A percentile compares a stretch with the other conserved stretches of the same genome.
Evolutionary conservation across 257 asterid genomes (phyloP).

Genomic region (Marsdenia floribunda): DNA sequence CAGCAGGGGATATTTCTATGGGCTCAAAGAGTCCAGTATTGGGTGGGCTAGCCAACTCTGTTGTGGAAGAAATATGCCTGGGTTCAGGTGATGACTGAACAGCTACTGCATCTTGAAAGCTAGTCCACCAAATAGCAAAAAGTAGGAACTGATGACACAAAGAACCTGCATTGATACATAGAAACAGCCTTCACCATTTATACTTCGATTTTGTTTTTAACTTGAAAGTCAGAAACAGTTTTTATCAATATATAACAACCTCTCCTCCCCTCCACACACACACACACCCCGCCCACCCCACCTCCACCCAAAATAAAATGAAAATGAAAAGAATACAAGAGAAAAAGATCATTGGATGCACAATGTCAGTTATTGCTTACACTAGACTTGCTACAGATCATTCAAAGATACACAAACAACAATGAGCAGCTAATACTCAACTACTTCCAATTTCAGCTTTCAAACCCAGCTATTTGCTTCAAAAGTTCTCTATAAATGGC

Average conservation of each 20-base stretch:
- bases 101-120: conserved; percentile 49
- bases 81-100: conserved; percentile 32
- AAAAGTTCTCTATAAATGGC: neutral
- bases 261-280: no score
- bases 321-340: no score
- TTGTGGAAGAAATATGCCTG: conserved; percentile 36
- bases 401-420: neutral
- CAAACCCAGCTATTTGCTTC: neutral
- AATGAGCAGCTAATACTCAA: neutral
- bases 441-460: neutral
- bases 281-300: no score
- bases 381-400: neutral
- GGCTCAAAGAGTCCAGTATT: conserved; percentile 69
- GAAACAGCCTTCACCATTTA: conserved; percentile 8
- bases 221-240: neutral
- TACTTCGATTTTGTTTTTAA: neutral
- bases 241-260: neutral
- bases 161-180: conserved; percentile 49
- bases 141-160: conserved; percentile 51
- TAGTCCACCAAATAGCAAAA: conserved; percentile 61
- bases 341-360: neutral
- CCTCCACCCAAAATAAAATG: no score
- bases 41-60: conserved; percentile 66
- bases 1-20: conserved; percentile 82
- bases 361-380: neutral